Conservation (phyloP, 306 rosid species). For the Ormosia semicastrata region DNA sequence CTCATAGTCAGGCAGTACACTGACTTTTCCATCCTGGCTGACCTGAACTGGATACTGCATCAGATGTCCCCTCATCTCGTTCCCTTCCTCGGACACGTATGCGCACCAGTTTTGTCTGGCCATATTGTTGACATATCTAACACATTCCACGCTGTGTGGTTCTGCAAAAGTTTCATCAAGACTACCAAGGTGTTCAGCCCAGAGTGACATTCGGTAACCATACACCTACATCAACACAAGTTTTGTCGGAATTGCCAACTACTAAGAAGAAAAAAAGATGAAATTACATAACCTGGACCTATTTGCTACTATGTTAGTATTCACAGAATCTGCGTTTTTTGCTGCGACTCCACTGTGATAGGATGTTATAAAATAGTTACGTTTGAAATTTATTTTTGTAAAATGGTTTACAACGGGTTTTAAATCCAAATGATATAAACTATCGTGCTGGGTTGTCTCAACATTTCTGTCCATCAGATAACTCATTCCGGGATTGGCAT, state of each 20-base stretch:
- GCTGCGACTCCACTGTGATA: not conserved
- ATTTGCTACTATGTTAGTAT: not conserved
- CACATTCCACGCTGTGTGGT: constrained; percentile 53
- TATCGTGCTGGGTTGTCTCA: not conserved
- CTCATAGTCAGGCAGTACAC: constrained; percentile 41
- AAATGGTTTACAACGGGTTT: not conserved
- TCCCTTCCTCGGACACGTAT: constrained; percentile 47
- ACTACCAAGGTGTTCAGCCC: constrained; percentile 63
- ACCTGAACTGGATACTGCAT: constrained; percentile 64
- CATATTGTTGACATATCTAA: constrained; percentile 38
- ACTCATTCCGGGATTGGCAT: not conserved
- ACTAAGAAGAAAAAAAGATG: not conserved
- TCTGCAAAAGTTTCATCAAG: constrained; percentile 41
- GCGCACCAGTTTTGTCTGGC: constrained; percentile 50
- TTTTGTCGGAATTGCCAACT: not conserved
- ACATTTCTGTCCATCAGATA: not conserved
- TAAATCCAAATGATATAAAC: not conserved
- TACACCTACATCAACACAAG: constrained; percentile 47
- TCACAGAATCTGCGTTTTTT: not conserved
- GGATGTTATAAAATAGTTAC: not conserved
- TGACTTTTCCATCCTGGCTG: constrained; percentile 50
- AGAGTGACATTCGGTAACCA: constrained; percentile 69
- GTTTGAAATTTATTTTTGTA: not conserved
- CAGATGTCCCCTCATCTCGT: constrained; percentile 51
- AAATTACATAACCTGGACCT: not conserved